These are phyloP conservation scores for Bauhinia variegata DNA, from an alignment of 306 rosid genomes.

Conservation along the genomic window DNA sequence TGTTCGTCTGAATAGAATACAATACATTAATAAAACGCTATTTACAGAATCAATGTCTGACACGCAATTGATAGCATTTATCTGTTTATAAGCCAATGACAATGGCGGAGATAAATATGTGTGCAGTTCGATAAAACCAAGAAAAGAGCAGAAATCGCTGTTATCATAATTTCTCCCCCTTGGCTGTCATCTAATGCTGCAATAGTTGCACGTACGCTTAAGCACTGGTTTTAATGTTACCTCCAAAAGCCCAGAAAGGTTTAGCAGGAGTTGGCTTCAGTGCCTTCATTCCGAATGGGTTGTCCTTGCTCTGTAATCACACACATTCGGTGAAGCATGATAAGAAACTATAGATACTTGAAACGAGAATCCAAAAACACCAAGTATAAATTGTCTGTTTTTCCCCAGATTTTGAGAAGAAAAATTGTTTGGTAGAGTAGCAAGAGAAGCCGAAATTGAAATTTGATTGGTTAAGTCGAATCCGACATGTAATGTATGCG, in stretches of 20 bases:
- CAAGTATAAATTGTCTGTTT: too few relatives aligned
- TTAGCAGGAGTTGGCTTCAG: slow-evolving; percentile 72
- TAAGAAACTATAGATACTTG: neutral
- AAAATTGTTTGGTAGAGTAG: too few relatives aligned
- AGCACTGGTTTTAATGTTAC: slow-evolving; percentile 49
- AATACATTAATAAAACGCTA: slow-evolving; percentile 42
- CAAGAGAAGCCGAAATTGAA: too few relatives aligned
- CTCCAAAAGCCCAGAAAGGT: slow-evolving; percentile 53
- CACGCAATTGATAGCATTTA: slow-evolving; percentile 33
- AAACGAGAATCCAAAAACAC: too few relatives aligned
- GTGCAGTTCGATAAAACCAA: slow-evolving; percentile 23
- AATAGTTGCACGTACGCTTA: slow-evolving; percentile 37
- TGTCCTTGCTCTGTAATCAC: slow-evolving; percentile 64
- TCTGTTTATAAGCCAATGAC: slow-evolving; percentile 24
- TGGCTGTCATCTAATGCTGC: slow-evolving; percentile 23
- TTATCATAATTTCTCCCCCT: slow-evolving; percentile 39
- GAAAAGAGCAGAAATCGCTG: slow-evolving; percentile 1
- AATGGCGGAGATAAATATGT: slow-evolving; percentile 30
- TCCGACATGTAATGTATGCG: slow-evolving; percentile 4
- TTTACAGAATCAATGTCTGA: slow-evolving; percentile 54
- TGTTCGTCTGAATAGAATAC: slow-evolving; percentile 36
- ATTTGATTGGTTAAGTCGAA: too few relatives aligned
- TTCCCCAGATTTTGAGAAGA: too few relatives aligned
- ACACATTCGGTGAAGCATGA: slow-evolving; percentile 25
- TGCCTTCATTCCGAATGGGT: slow-evolving; percentile 82